Evolutionary conservation across 1,139 yeast genomes (phyloP).

Genomic region (Dujonia santamariae): DNA sequence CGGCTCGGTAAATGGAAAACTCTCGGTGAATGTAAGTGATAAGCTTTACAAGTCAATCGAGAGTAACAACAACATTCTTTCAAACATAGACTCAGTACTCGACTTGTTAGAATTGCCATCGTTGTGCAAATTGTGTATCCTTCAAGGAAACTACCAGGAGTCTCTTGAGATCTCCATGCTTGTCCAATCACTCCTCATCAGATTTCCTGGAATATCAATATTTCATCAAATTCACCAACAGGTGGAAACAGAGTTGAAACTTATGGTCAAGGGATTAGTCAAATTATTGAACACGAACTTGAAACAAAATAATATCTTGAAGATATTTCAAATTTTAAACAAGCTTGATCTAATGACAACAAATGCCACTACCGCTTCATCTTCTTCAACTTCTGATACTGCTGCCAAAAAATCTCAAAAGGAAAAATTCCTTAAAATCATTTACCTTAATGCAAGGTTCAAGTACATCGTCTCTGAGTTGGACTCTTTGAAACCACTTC

Average conservation of each 20-base stretch:
- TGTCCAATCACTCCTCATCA: slow-evolving; percentile 59
- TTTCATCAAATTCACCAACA: slow-evolving; percentile 55
- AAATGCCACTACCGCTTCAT: slow-evolving; percentile 10
- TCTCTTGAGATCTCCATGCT: slow-evolving; percentile 78
- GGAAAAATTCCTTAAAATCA: slow-evolving; percentile 37
- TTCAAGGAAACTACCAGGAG: slow-evolving; percentile 85
- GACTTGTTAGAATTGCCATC: slow-evolving; percentile 84
- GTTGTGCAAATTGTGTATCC: slow-evolving; percentile 75
- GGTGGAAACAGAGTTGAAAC: slow-evolving; percentile 54
- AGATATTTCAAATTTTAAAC: slow-evolving; percentile 72
- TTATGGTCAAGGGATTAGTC: slow-evolving; percentile 67
- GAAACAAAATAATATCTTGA: slow-evolving; percentile 73
- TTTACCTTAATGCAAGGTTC: slow-evolving; percentile 54
- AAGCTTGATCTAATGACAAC: slow-evolving; percentile 45
- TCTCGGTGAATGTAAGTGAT: slow-evolving; percentile 19
- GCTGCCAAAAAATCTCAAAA: slow-evolving; percentile 13
- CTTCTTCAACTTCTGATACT: slow-evolving; percentile 7
- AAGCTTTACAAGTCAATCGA: slow-evolving; percentile 20
- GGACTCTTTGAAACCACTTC: slow-evolving; percentile 53
- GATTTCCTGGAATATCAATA: slow-evolving; percentile 63
- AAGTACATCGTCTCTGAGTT: slow-evolving; percentile 61
- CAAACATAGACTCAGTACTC: slow-evolving; percentile 67
- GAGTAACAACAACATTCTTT: slow-evolving; percentile 39
- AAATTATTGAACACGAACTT: slow-evolving; percentile 70
- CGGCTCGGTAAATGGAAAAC: slow-evolving; percentile 7